Evolutionary conservation across 2,329 filamentous ascomycete genomes (phyloP), one percentile per base, ranked within the genome.

Genomic region (Aureobasidium subglaciale): DNA sequence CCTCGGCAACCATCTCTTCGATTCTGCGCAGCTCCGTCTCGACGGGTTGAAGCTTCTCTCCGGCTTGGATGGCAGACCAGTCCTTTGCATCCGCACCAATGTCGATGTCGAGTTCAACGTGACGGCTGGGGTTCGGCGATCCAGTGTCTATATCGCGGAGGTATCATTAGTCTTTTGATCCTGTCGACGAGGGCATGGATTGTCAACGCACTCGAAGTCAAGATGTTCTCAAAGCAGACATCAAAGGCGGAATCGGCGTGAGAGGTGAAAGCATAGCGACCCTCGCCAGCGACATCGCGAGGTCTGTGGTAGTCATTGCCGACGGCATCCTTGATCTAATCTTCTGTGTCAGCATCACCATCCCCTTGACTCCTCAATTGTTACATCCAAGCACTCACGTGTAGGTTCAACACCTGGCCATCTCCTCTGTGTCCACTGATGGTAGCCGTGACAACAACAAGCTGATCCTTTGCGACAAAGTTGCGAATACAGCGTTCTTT

Each of bases 21-120:
- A 97, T 88, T 63, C 90, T 85, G 67, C 91, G 86, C 67, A 99
- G 82, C 72, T 97, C 93, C 16, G 89, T 90, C 77, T 99, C 93
- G 65, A 96, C 84, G 45, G 93, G 93, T 82, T 96, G 95, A 65
- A 99, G 85, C 80, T 97, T 97, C 82, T 99, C 93, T 61, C 86
- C 88, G 57, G 90, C 90, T 75, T 96, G 90, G 70, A 97, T 95
- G 64, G 90, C 90, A 62, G 86, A 90, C 93, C 93, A 99, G 76
- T 99, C 93, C 73, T 95, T 95, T 62, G 93, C 93, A 72, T 96
- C 91, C 73, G 91, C 91, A 66, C 91, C 91, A 66, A 96, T 95
- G 72, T 96, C 91, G 70, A 96, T 87, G 73, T 96, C 91, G 65
- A 96, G 87, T 75, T 96, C 91, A 63, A 96, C 74, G 70, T 87